A percentile compares a stretch with the other conserved stretches of the same genome.
Conservation (phyloP, 1,284 basidiomycete species). For the Cutaneotrichosporon mucoides region DNA sequence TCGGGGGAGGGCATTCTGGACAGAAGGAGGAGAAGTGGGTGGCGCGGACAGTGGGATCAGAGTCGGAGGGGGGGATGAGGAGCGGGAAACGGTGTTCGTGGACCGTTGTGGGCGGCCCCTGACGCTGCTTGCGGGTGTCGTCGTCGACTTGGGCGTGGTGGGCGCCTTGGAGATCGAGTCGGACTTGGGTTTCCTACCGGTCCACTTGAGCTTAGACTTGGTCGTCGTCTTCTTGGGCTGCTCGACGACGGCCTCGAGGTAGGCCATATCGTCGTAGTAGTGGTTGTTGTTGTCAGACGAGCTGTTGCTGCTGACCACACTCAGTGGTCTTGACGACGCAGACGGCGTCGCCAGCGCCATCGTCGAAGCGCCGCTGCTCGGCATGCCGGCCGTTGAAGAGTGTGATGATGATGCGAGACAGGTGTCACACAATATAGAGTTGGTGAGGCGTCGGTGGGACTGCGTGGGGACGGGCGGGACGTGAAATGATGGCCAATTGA, state of each 20-base stretch:
- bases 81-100: background rate
- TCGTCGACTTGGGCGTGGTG: background rate
- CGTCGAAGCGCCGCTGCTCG: background rate
- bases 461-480: no score
- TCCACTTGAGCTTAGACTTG: background rate
- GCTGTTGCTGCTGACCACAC: background rate
- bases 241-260: background rate
- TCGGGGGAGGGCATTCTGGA: no score
- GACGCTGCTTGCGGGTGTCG: background rate
- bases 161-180: background rate
- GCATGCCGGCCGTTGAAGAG: background rate
- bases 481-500: no score
- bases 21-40: background rate
- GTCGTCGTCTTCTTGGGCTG: background rate
- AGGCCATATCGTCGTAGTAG: constrained; percentile 2
- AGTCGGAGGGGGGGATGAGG: background rate
- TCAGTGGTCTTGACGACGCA: background rate
- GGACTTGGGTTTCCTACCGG: background rate
- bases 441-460: no score
- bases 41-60: background rate
- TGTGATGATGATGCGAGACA: no score
- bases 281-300: background rate
- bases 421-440: no score
- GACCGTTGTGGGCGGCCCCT: background rate
- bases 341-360: background rate